phyloP scores from a whole-genome alignment of 2,329 filamentous ascomycete species.

The Ascochyta clinopodiicola region DNA sequence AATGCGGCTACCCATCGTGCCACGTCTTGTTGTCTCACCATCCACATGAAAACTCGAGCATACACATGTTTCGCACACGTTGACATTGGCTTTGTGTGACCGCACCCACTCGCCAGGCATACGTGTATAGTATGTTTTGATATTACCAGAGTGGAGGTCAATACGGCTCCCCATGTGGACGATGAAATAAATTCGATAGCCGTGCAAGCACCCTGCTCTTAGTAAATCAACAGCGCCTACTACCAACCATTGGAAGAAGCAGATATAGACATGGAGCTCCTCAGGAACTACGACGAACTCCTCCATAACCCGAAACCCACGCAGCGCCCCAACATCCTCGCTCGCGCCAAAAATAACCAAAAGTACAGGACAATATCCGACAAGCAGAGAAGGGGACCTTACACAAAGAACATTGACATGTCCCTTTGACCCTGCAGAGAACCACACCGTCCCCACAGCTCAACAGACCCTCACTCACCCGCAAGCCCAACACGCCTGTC shows the following conservation, averaged over 20 bases:
- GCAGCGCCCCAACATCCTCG: no score
- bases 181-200: not conserved
- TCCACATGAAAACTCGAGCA: slow-evolving; percentile 9
- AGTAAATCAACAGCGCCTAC: not conserved
- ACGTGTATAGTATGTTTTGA: not conserved
- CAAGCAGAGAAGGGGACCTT: not conserved
- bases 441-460: slow-evolving; percentile 2
- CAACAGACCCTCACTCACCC: slow-evolving; percentile 2
- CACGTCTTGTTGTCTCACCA: slow-evolving; percentile 20
- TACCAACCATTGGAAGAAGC: not conserved
- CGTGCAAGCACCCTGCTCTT: not conserved
- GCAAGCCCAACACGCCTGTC: no score
- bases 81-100: not conserved
- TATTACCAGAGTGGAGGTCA: not conserved
- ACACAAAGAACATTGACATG: not conserved
- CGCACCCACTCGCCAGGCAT: not conserved
- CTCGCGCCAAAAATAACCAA: not conserved
- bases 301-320: no score
- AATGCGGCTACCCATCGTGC: slow-evolving; percentile 10
- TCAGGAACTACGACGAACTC: no score
- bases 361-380: no score
- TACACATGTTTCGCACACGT: not conserved
- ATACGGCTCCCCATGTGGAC: not conserved
- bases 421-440: not conserved
- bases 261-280: not conserved